phyloP scores from a whole-genome alignment of 441 rosid genomes.

The Gossypium aridum region DNA sequence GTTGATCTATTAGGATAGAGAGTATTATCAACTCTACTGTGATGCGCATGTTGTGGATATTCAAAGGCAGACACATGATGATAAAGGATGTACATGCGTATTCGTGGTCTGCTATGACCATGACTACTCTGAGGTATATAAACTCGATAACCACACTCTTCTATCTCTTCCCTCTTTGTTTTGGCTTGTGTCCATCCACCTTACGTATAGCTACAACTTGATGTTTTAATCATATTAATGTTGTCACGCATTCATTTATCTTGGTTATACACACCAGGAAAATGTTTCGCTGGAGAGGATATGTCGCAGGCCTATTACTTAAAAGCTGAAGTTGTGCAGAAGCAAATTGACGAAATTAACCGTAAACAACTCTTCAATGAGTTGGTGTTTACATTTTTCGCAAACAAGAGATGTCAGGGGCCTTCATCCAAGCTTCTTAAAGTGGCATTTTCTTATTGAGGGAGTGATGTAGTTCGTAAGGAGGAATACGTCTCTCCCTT shows the following conservation, averaged over 20 bases:
- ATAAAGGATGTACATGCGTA: constrained; percentile 41
- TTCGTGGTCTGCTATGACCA: constrained; percentile 55
- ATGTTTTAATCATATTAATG: background rate
- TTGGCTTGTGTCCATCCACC: too few species aligned
- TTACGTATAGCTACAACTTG: background rate
- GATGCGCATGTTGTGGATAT: constrained; percentile 65
- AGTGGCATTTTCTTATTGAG: background rate
- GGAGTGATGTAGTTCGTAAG: background rate
- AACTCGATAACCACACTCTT: background rate
- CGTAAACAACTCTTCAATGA: background rate
- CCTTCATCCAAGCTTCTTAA: background rate
- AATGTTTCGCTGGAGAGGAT: constrained; percentile 33
- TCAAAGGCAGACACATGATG: constrained; percentile 48
- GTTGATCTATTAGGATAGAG: constrained; percentile 45
- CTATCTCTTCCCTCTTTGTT: background rate
- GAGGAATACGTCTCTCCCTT: background rate
- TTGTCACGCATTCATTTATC: background rate
- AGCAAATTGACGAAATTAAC: background rate
- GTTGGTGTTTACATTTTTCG: background rate
- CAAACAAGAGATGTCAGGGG: background rate
- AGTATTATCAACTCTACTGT: constrained; percentile 46
- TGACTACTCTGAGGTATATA: constrained; percentile 47
- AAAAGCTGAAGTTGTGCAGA: background rate
- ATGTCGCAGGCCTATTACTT: constrained; percentile 37
- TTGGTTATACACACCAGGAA: constrained; percentile 27